Conservation (phyloP, 345 rosid genomes). For the Ailanthus altissimus region DNA sequence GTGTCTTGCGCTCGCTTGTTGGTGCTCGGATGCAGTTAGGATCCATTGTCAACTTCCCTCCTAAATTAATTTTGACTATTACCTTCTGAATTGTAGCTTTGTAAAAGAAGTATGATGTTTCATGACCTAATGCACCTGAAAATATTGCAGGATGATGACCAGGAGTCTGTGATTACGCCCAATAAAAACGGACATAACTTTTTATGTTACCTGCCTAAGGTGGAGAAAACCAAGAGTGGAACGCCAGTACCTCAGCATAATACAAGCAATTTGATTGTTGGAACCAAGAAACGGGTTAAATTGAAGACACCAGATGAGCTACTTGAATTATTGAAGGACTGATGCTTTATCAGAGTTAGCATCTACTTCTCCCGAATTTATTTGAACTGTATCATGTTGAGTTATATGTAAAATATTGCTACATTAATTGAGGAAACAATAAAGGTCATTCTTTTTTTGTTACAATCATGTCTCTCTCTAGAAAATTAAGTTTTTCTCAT, state of each 20-base stretch:
- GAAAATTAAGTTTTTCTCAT: not conserved
- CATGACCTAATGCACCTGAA: slow-evolving; percentile 15
- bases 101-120: slow-evolving; percentile 3
- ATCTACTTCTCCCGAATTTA: slow-evolving; percentile 3
- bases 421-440: not conserved
- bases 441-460: not conserved
- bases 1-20: not conserved
- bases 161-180: slow-evolving; percentile 69
- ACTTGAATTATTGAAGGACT: slow-evolving; percentile 62
- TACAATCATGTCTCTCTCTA: not conserved
- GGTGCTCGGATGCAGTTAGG: not conserved
- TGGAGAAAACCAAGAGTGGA: slow-evolving; percentile 57
- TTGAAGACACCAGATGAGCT: slow-evolving; percentile 91
- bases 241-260: slow-evolving; percentile 52
- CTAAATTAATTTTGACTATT: not conserved
- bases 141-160: slow-evolving; percentile 64
- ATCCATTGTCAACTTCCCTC: not conserved
- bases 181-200: slow-evolving; percentile 61
- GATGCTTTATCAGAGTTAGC: slow-evolving; percentile 67
- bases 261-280: slow-evolving; percentile 74
- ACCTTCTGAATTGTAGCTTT: not conserved
- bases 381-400: slow-evolving; percentile 9
- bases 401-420: not conserved
- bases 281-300: slow-evolving; percentile 63
- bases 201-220: slow-evolving; percentile 81